phyloP scores from a whole-genome alignment of 1,139 yeast species.

The Pichia norvegensis region DNA sequence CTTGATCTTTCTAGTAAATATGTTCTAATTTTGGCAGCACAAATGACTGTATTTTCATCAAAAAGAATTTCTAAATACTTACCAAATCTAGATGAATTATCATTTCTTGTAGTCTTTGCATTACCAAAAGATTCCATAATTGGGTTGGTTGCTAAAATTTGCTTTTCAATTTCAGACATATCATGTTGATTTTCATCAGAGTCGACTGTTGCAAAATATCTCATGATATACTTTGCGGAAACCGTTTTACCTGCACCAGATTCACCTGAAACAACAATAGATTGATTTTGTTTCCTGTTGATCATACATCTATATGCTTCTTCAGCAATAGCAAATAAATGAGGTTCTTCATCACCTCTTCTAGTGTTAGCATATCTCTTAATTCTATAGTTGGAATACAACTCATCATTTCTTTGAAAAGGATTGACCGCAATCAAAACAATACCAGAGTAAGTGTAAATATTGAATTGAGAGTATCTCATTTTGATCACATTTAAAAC shows the following conservation, averaged over 20 bases:
- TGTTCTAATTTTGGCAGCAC: constrained; percentile 92
- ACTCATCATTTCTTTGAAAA: constrained; percentile 82
- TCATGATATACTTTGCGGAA: constrained; percentile 93
- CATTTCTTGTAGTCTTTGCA: constrained; percentile 95
- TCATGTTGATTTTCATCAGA: constrained; percentile 46
- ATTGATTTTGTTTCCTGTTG: constrained; percentile 75
- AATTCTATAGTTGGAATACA: constrained; percentile 85
- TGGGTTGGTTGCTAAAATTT: constrained; percentile 93
- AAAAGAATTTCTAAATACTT: constrained; percentile 89
- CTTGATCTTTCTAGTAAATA: constrained; percentile 90
- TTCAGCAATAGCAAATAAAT: constrained; percentile 94
- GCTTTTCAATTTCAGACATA: constrained; percentile 88
- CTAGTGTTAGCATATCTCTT: constrained; percentile 90
- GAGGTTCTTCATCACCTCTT: constrained; percentile 94
- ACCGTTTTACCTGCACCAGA: constrained; percentile 99
- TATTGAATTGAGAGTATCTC: constrained; percentile 81
- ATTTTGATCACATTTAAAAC: constrained; percentile 89
- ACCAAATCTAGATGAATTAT: constrained; percentile 95
- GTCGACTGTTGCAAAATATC: constrained; percentile 94
- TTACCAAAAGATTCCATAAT: constrained; percentile 99
- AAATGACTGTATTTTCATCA: constrained; percentile 63
- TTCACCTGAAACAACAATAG: constrained; percentile 95
- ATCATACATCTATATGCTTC: constrained; percentile 97
- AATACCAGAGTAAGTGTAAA: constrained; percentile 94
- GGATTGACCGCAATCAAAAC: constrained; percentile 96